Percentiles rank a stretch among this genome's conserved stretches.
Conservation (phyloP, 169 alveolate genomes). For the Babesia sp. region DNA sequence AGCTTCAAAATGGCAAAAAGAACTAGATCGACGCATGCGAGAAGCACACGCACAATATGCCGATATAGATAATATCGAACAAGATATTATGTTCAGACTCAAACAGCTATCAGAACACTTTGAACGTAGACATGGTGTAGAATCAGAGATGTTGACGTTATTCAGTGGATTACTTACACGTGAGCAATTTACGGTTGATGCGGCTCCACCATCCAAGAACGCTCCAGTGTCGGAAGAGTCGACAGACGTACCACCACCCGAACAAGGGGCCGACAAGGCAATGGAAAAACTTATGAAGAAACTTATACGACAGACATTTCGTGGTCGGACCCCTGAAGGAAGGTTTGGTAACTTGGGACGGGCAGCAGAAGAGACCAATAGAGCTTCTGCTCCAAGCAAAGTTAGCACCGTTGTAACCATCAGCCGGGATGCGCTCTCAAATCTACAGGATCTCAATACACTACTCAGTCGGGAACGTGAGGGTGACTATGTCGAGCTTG, state of each 20-base stretch:
- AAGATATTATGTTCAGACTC: constrained; percentile 14
- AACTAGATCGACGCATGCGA: constrained; percentile 53
- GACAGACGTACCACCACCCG: not conserved
- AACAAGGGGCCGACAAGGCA: constrained; percentile 1
- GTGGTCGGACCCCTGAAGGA: constrained; percentile 57
- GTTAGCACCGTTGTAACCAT: constrained; percentile 30
- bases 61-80: constrained; percentile 45
- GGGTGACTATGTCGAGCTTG: constrained; percentile 58
- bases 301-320: constrained; percentile 55
- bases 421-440: constrained; percentile 40
- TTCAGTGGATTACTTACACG: constrained; percentile 54
- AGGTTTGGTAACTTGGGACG: constrained; percentile 41
- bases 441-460: constrained; percentile 54
- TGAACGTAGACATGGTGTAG: constrained; percentile 54
- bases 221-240: not conserved
- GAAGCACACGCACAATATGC: constrained; percentile 31
- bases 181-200: constrained; percentile 32
- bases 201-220: not conserved
- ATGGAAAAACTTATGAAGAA: constrained; percentile 51
- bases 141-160: constrained; percentile 53
- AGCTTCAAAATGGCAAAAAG: constrained; percentile 43
- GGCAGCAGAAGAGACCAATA: constrained; percentile 5
- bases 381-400: not conserved
- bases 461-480: constrained; percentile 58
- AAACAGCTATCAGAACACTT: constrained; percentile 29